These are phyloP conservation scores for Pyrenophora tritici-repentis DNA, from an alignment of 2,329 filamentous ascomycete species.

Conservation along the genomic window DNA sequence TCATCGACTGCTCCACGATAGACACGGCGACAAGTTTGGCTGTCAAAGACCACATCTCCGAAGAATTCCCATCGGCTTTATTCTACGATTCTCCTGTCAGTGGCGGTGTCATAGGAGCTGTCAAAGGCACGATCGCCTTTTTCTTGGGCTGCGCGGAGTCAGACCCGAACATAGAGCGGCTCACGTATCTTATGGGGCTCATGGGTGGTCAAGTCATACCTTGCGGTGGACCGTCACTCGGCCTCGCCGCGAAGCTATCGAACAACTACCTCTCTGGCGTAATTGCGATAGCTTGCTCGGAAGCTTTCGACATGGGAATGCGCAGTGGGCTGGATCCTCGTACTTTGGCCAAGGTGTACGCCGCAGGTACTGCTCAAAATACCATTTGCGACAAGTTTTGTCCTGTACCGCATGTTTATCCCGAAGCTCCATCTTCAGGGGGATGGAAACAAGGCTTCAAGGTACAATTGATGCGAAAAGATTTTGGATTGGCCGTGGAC, in stretches of 20 bases:
- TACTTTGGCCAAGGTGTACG: slow-evolving; percentile 58
- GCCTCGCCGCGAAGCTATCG: slow-evolving; percentile 63
- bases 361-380: slow-evolving; percentile 58
- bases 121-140: slow-evolving; percentile 59
- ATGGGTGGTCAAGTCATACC: slow-evolving; percentile 62
- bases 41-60: slow-evolving; percentile 49
- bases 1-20: slow-evolving; percentile 63
- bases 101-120: slow-evolving; percentile 59
- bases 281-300: slow-evolving; percentile 62
- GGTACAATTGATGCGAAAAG: slow-evolving; percentile 65
- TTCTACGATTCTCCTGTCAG: slow-evolving; percentile 62
- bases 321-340: slow-evolving; percentile 60
- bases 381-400: slow-evolving; percentile 58
- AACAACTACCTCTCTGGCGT: slow-evolving; percentile 66
- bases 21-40: slow-evolving; percentile 57
- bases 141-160: slow-evolving; percentile 58
- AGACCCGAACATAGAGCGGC: slow-evolving; percentile 50
- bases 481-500: slow-evolving; percentile 61
- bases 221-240: slow-evolving; percentile 61
- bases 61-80: slow-evolving; percentile 48
- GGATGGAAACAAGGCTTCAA: slow-evolving; percentile 62
- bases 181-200: slow-evolving; percentile 53
- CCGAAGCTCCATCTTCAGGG: slow-evolving; percentile 54
- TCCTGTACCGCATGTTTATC: slow-evolving; percentile 57
- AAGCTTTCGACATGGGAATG: slow-evolving; percentile 67